These are phyloP conservation scores for Exophiala viscosa DNA, from an alignment of 2,329 filamentous ascomycete genomes.

Conservation along the genomic window DNA sequence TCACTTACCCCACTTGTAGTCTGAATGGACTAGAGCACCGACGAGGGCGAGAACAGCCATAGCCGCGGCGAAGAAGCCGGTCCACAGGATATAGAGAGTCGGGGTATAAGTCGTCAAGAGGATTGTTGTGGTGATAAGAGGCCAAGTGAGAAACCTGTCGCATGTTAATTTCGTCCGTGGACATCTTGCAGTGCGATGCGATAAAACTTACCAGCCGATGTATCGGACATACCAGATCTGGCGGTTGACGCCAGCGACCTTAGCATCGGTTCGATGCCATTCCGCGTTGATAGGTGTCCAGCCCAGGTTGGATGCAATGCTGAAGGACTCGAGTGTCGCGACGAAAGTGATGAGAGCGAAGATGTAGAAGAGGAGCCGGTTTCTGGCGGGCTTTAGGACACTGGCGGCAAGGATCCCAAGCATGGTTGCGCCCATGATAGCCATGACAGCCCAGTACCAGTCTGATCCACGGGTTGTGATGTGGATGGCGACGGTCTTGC, in stretches of 20 bases:
- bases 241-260: constrained; percentile 50
- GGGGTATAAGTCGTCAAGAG: constrained; percentile 63
- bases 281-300: constrained; percentile 60
- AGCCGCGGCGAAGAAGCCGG: constrained; percentile 59
- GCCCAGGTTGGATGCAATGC: constrained; percentile 62
- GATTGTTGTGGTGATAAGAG: constrained; percentile 59
- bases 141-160: constrained; percentile 58
- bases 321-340: constrained; percentile 59
- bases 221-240: constrained; percentile 65
- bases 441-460: constrained; percentile 11
- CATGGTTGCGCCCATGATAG: constrained; percentile 13
- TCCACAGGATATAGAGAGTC: constrained; percentile 61
- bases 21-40: constrained; percentile 58
- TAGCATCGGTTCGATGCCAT: constrained; percentile 46
- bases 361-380: constrained; percentile 23
- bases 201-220: constrained; percentile 53
- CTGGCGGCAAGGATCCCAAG: constrained; percentile 8
- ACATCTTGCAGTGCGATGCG: background rate
- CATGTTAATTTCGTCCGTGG: constrained; percentile 39
- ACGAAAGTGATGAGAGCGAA: constrained; percentile 19
- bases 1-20: constrained; percentile 53
- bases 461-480: constrained; percentile 19
- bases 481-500: constrained; percentile 14
- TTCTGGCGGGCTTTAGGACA: constrained; percentile 8
- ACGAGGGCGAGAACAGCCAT: constrained; percentile 65